Evolutionary conservation across 2,329 filamentous ascomycete genomes (phyloP).

Genomic region (Neocatenulostroma microsporum): DNA sequence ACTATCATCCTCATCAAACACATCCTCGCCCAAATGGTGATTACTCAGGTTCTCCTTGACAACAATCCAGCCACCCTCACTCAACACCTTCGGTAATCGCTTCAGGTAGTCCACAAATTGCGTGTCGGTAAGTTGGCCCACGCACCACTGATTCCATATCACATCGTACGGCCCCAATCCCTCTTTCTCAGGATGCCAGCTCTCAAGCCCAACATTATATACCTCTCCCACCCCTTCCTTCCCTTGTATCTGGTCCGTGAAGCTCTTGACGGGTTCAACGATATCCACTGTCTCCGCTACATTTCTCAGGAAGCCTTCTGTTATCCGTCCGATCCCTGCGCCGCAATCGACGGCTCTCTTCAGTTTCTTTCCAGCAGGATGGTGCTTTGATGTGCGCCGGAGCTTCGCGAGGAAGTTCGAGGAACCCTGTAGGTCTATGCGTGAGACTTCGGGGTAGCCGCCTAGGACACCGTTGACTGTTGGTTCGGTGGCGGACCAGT

Average conservation of each 20-base stretch:
- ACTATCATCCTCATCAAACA: slow-evolving; percentile 68
- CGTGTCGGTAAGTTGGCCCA: slow-evolving; percentile 69
- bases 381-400: slow-evolving; percentile 33
- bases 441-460: slow-evolving; percentile 59
- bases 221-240: slow-evolving; percentile 52
- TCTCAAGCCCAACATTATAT: slow-evolving; percentile 65
- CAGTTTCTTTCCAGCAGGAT: slow-evolving; percentile 24
- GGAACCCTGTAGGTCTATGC: slow-evolving; percentile 63
- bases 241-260: slow-evolving; percentile 55
- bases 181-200: slow-evolving; percentile 48
- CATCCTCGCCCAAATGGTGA: slow-evolving; percentile 48
- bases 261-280: slow-evolving; percentile 76
- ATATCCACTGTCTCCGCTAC: slow-evolving; percentile 68
- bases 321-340: slow-evolving; percentile 74
- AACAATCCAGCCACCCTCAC: slow-evolving; percentile 51
- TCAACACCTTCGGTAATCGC: slow-evolving; percentile 49
- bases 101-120: slow-evolving; percentile 62
- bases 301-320: slow-evolving; percentile 63
- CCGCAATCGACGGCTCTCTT: slow-evolving; percentile 51
- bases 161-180: slow-evolving; percentile 56
- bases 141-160: slow-evolving; percentile 87
- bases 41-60: slow-evolving; percentile 74
- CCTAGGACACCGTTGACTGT: slow-evolving; percentile 72
- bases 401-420: slow-evolving; percentile 63
- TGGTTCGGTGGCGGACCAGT: slow-evolving; percentile 47